These are phyloP conservation scores for Uronychia binucleata DNA, from an alignment of 73 alveolate species.

Conservation along the genomic window DNA sequence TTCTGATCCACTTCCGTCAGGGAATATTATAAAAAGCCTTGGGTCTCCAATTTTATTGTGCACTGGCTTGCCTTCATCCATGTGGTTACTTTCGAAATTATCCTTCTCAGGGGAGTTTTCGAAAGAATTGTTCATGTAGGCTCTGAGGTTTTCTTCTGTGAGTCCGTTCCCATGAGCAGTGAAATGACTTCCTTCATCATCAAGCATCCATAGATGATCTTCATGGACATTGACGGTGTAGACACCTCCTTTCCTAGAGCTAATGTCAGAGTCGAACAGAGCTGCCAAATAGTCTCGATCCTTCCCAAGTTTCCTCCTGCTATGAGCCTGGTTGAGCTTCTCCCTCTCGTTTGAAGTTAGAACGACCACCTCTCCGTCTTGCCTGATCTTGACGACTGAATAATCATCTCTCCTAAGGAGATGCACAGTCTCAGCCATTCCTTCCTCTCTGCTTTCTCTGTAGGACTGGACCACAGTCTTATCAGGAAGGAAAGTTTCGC, in stretches of 20 bases:
- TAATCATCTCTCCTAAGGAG: conserved; percentile 66
- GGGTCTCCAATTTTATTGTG: conserved; percentile 9
- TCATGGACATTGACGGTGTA: conserved; percentile 48
- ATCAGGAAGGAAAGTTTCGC: conserved; percentile 62
- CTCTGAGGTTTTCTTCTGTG: conserved; percentile 22
- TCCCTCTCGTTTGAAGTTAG: conserved; percentile 67
- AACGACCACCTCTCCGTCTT: conserved; percentile 64
- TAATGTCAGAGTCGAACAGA: conserved; percentile 48
- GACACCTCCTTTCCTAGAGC: conserved; percentile 67
- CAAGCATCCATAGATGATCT: conserved; percentile 1
- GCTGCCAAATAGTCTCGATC: conserved; percentile 67
- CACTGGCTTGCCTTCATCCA: neutral
- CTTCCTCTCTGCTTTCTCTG: conserved; percentile 42
- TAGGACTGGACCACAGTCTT: conserved; percentile 57
- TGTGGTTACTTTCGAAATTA: neutral
- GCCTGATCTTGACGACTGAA: conserved; percentile 53
- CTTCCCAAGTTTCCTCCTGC: conserved; percentile 53
- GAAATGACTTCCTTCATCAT: conserved; percentile 64
- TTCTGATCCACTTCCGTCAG: conserved; percentile 68
- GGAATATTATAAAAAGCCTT: conserved; percentile 40
- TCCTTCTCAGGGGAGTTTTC: neutral
- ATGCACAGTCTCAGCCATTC: conserved; percentile 47
- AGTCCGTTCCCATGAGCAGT: conserved; percentile 52
- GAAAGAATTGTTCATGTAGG: neutral
- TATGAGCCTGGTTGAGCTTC: conserved; percentile 55